Evolutionary conservation across 2,329 filamentous ascomycete species (phyloP), one percentile per base, ranked within the genome.

Genomic region (Aspergillus sp.): DNA sequence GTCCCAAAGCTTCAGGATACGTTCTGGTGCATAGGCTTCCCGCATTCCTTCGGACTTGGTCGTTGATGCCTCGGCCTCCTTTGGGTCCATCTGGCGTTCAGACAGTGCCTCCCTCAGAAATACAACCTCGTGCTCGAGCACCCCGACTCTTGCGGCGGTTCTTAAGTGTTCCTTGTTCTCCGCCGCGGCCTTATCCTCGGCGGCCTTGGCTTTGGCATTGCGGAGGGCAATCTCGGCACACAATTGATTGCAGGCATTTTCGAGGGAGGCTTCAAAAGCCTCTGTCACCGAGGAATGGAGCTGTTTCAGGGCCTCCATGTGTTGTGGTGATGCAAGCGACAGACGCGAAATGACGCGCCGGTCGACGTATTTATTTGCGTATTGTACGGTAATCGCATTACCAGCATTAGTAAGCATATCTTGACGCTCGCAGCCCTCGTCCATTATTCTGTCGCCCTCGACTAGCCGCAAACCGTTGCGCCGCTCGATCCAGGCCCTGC

Each of bases 231-330:
- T 32, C 33, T 52, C 37, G 10, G 38, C 39, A 34, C 48, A 39
- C 25, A 57, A 29, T 6, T 45, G 35, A 26, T 34, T 37, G 30
- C 53, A 53, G 12, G 51, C 55, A 35, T 48, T 37, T 17, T 50
- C 39, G 27, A 61, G 55, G 4, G 44, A 43, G 6, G 35, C 34
- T 16, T 56, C 48, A 30, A 51, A 51, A 14, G 40, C 33, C 19
- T 52, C 43, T 15, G 47, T 32, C 29, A 59, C 35, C 29, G 53
- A 52, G 24, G 33, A 32, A 27, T 56, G 55, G 19, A 59, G 46
- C 10, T 46, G 42, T 30, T 48, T 49, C 15, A 60, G 29, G 16
- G 47, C 32, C 16, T 60, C 57, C 57, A 60, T 54, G n/a, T n/a
- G n/a, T n/a, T 31, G 33, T 25, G 26, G 16, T n/a, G n/a, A n/a